phyloP scores from a whole-genome alignment of 495 filamentous ascomycete species.

The Coniosporium apollinis region DNA sequence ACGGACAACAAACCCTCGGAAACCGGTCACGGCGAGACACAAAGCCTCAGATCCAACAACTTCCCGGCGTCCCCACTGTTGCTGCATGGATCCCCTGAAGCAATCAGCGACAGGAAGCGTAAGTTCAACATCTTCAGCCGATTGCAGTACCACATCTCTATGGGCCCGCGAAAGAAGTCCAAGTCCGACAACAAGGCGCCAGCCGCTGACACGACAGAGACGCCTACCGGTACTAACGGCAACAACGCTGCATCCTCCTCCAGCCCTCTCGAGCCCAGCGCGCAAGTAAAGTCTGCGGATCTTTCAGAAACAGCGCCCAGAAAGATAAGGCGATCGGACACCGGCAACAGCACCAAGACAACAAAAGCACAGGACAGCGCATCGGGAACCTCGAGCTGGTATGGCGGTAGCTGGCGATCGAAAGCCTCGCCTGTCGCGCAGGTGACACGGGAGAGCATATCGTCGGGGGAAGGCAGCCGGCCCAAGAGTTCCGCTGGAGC shows the following conservation, averaged over 20 bases:
- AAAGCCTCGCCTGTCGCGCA: slow-evolving; percentile 21
- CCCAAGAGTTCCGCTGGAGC: neutral
- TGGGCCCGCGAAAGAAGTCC: slow-evolving; percentile 18
- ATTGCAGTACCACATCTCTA: no score
- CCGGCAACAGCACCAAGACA: neutral
- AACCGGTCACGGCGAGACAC: no score
- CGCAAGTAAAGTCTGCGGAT: no score
- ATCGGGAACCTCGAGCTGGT: slow-evolving; percentile 11
- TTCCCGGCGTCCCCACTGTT: no score
- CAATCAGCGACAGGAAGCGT: no score
- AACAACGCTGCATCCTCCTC: neutral
- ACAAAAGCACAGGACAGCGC: neutral
- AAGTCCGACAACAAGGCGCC: slow-evolving; percentile 17
- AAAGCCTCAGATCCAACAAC: no score
- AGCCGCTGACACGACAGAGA: slow-evolving; percentile 1
- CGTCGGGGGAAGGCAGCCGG: slow-evolving; percentile 12
- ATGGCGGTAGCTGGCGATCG: slow-evolving; percentile 20
- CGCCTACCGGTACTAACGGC: neutral
- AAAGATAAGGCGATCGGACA: neutral
- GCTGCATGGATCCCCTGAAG: no score
- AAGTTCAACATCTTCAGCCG: no score
- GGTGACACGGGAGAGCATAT: slow-evolving; percentile 20
- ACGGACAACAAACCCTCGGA: no score
- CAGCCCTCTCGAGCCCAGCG: neutral
- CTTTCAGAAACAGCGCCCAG: no score